Base-by-base conservation (phyloP, 2,329 filamentous ascomycete genomes). In the Fusarium albosuccineum region DNA sequence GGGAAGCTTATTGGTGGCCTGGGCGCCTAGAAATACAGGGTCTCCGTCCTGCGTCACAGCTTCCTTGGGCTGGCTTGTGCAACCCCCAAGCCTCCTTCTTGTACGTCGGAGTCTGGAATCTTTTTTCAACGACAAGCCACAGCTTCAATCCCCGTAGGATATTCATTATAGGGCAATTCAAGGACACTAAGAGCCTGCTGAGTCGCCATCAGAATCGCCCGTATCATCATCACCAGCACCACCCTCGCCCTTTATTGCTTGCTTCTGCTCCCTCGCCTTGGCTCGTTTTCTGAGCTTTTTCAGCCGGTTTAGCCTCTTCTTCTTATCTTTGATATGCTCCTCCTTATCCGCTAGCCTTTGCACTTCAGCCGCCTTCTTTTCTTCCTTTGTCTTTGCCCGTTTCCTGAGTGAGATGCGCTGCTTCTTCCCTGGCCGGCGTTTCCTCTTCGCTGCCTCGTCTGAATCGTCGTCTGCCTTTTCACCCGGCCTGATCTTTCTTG, bases 251-350 rank as follows among this genome's bases (percentile, higher is more conserved):
- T 66, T 70, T 4, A 29, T 52, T 60, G 40, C 73, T 72, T 76
- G 67, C 70, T 87, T 89, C 77, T 81, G 81, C 70, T 84, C 84
- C 73, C 82, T 87, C 65, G 83, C 86, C 77, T 89, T 89, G 42
- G 83, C 81, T 70, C 83, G 82, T 71, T 83, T 81, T 75, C 87
- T 86, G 62, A 89, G 68, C 79, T 90, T 89, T 80, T 86, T 89
- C 69, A 84, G 75, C 59, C 86, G 77, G 68, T 90, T 90, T 66
- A 88, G 73, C 67, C 86, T 81, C 78, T 88, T 88, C 79, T 88
- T 88, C 81, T 89, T 89, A 57, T 89, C 86, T 69, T 80, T 82
- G 30, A 88, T 67, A 49, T 85, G 82, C 67, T 87, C 83, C 71
- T 88, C 86, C 75, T 87, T 89, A 16, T 80, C 79, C 64, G 79